These are phyloP conservation scores for Wallacemonas collosoma DNA, from an alignment of 208 protist species.

Conservation along the genomic window DNA sequence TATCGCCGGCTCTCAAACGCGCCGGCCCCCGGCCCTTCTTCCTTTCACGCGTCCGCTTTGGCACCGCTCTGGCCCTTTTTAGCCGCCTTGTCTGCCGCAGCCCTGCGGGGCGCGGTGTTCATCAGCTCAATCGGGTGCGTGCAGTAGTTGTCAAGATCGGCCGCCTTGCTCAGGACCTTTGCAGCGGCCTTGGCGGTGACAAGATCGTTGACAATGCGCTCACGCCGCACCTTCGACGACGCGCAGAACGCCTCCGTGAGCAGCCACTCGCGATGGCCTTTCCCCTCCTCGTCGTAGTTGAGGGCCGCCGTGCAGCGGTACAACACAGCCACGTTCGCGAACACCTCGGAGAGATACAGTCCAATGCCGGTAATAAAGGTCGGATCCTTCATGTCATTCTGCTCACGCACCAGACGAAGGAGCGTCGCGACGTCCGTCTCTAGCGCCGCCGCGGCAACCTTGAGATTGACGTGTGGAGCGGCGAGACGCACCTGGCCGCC, in stretches of 20 bases:
- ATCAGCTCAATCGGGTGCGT: slow-evolving; percentile 79
- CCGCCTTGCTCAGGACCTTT: slow-evolving; percentile 29
- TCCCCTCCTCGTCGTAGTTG: slow-evolving; percentile 44
- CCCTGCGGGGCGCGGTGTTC: slow-evolving; percentile 47
- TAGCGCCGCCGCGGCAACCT: slow-evolving; percentile 34
- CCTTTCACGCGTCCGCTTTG: slow-evolving; percentile 8
- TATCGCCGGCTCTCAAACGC: background rate
- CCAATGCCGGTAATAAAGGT: slow-evolving; percentile 39
- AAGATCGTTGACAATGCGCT: slow-evolving; percentile 42
- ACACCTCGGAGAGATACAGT: slow-evolving; percentile 69
- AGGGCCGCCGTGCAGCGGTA: slow-evolving; percentile 73
- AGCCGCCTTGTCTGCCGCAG: background rate
- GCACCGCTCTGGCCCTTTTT: slow-evolving; percentile 14
- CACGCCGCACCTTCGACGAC: slow-evolving; percentile 45
- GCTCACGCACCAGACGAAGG: slow-evolving; percentile 34
- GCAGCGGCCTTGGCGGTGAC: slow-evolving; percentile 25
- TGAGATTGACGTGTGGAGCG: slow-evolving; percentile 70
- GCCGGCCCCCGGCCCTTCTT: too few relatives aligned
- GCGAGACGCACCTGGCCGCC: slow-evolving; percentile 36
- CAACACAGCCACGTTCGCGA: slow-evolving; percentile 72
- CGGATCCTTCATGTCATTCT: slow-evolving; percentile 27
- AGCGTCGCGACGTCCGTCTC: slow-evolving; percentile 56
- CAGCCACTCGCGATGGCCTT: slow-evolving; percentile 71
- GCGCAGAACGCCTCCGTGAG: slow-evolving; percentile 69
- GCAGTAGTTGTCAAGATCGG: slow-evolving; percentile 50